Conservation (phyloP, 495 filamentous ascomycete species). For the Penicillium odoratum region DNA sequence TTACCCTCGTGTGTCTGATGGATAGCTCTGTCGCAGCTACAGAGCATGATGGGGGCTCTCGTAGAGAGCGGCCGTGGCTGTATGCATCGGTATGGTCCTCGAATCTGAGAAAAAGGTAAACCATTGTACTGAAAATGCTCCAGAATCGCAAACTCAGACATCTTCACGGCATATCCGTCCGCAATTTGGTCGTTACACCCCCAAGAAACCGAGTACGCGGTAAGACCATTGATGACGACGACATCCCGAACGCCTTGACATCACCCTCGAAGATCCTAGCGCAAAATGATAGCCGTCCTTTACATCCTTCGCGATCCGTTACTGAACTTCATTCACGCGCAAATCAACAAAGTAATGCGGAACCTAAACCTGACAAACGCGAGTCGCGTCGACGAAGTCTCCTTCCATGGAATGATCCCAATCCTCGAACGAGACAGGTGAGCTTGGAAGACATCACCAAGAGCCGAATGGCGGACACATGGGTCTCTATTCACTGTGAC, state of each 20-base stretch:
- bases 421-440: conserved; percentile 67
- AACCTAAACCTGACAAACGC: conserved; percentile 27
- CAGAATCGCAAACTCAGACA: conserved; percentile 89
- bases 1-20: conserved; percentile 8
- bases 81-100: conserved; percentile 23
- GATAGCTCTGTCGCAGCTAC: conserved; percentile 18
- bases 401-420: conserved; percentile 64
- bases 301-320: conserved; percentile 75
- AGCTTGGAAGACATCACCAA: conserved; percentile 72
- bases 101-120: neutral
- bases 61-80: conserved; percentile 27
- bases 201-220: conserved; percentile 54
- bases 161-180: conserved; percentile 80
- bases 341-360: conserved; percentile 25
- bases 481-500: conserved; percentile 81
- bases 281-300: conserved; percentile 51
- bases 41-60: conserved; percentile 23
- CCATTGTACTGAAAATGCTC: neutral
- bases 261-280: conserved; percentile 68
- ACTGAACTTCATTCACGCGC: conserved; percentile 56
- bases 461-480: conserved; percentile 77
- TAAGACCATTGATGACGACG: conserved; percentile 83
- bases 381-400: conserved; percentile 65
- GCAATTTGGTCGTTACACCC: conserved; percentile 71
- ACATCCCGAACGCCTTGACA: conserved; percentile 65